Conservation (phyloP, 1,139 yeast species). For the Chernovozyma sophiae-reginae region DNA sequence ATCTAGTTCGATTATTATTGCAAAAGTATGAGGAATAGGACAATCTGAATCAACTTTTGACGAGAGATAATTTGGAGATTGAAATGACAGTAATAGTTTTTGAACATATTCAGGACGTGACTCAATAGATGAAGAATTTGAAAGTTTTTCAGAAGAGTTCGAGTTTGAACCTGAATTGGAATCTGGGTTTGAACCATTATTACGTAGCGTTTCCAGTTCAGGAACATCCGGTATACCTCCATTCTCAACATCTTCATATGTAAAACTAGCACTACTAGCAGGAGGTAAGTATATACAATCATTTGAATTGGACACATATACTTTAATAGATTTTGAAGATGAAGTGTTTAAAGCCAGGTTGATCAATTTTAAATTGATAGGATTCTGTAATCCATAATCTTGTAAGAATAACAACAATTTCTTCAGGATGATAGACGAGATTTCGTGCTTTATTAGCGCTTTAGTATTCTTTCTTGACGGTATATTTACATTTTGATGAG, state of each 20-base stretch:
- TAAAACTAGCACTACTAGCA: slow-evolving; percentile 39
- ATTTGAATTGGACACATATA: slow-evolving; percentile 39
- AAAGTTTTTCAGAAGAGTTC: neutral
- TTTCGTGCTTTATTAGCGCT: slow-evolving; percentile 38
- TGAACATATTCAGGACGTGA: slow-evolving; percentile 1
- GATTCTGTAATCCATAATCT: slow-evolving; percentile 41
- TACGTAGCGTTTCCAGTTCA: neutral
- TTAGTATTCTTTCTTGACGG: slow-evolving; percentile 27
- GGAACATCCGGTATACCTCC: slow-evolving; percentile 23
- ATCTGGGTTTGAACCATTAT: neutral
- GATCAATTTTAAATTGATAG: slow-evolving; percentile 31
- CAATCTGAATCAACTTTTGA: slow-evolving; percentile 38
- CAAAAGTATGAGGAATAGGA: slow-evolving; percentile 47
- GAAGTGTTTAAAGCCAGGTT: slow-evolving; percentile 20
- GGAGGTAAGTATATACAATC: slow-evolving; percentile 43
- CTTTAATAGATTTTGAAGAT: slow-evolving; percentile 24
- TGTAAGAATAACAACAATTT: slow-evolving; percentile 28
- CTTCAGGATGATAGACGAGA: slow-evolving; percentile 34
- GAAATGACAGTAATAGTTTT: slow-evolving; percentile 16
- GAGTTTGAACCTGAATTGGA: neutral
- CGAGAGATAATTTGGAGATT: slow-evolving; percentile 37
- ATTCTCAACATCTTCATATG: slow-evolving; percentile 45
- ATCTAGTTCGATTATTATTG: slow-evolving; percentile 37
- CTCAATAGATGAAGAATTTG: neutral
- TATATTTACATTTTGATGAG: neutral